Evolutionary conservation across 2,329 filamentous ascomycete species (phyloP), one percentile per base, ranked within the genome.

Genomic region (Arthrinium phaeospermum): DNA sequence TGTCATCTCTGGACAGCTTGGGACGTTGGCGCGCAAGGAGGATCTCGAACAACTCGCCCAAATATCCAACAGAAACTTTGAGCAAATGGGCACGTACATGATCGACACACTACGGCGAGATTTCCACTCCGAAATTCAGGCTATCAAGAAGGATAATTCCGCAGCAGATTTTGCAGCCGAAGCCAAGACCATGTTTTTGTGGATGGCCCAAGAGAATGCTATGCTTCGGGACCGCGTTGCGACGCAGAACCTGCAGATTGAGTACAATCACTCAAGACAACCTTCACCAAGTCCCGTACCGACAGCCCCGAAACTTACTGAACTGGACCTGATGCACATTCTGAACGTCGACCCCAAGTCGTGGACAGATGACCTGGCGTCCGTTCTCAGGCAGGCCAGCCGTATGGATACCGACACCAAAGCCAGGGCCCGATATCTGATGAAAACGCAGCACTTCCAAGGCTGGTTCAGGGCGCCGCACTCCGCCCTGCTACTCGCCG

Each of bases 381-480:
- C 70, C 4, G 68, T 72, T 22, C 45, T 73, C 4, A 73, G 57
- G 19, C 70, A 73, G 61, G 51, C 70, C 30, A 34, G 34, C 46
- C 67, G 72, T 22, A 69, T 70, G 57, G 44, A 44, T 44, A 7
- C 24, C 2, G 53, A 69, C 13, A 37, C 68, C 14, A 37, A 70
- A 69, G 68, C 70, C 22, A 70, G 72, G 13, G 72, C 72, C 6
- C 71, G 72, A 13, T 73, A 68, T 70, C 7, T 73, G 27, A 70
- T 73, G 70, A 70, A 44, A 16, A 72, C 72, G 3, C 53, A 4
- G 2, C 24, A 44, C 7, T 73, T 73, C 19, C 68, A 72, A 27
- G 45, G 24, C 14, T 73, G 51, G 51, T 1, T 57, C 4, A 12
- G 24, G 6, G 24, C 24, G 24, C 3, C 51, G 4, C 24, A 30